A percentile compares a stretch with the other conserved stretches of the same genome.
Conservation (phyloP, 495 filamentous ascomycete genomes). For the Chaetomium fimeti region DNA sequence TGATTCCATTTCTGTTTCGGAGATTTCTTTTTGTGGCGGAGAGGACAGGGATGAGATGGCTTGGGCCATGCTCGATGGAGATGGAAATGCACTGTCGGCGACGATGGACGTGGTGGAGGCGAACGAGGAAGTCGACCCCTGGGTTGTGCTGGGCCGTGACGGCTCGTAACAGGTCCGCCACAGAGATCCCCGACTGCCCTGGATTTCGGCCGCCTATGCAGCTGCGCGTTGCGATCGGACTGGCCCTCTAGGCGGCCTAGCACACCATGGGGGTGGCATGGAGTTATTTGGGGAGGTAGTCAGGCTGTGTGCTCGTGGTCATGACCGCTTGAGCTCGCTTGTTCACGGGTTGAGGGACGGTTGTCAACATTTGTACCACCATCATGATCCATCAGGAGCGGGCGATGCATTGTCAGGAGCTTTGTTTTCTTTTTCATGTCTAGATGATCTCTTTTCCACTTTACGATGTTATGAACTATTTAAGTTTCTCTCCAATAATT, state of each 20-base stretch:
- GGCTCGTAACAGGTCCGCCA: slow-evolving; percentile 52
- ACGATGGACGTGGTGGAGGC: slow-evolving; percentile 12
- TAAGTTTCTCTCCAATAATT: neutral
- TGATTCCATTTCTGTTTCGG: slow-evolving; percentile 20
- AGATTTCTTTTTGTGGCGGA: neutral
- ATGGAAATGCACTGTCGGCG: neutral
- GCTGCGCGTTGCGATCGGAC: slow-evolving; percentile 36
- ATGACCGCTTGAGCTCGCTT: slow-evolving; percentile 27
- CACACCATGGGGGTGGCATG: slow-evolving; percentile 8
- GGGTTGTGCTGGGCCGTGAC: slow-evolving; percentile 44
- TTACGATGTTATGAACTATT: neutral
- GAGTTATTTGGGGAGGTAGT: neutral
- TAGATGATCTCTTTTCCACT: neutral
- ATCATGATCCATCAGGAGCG: slow-evolving; percentile 5
- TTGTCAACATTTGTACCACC: slow-evolving; percentile 21
- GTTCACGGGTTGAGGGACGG: neutral
- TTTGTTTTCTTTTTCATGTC: neutral
- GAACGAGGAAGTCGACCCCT: slow-evolving; percentile 30
- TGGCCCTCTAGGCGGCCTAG: slow-evolving; percentile 34
- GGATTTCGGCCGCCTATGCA: slow-evolving; percentile 33
- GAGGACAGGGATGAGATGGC: slow-evolving; percentile 11
- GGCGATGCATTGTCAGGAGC: slow-evolving; percentile 13
- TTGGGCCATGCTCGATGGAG: slow-evolving; percentile 26
- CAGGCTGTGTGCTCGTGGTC: slow-evolving; percentile 30
- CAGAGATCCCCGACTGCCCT: slow-evolving; percentile 39